Percentiles rank a stretch among this genome's conserved stretches.
Evolutionary conservation across 75 land plant species (phyloP).

Genomic region (Picea sitchensis): DNA sequence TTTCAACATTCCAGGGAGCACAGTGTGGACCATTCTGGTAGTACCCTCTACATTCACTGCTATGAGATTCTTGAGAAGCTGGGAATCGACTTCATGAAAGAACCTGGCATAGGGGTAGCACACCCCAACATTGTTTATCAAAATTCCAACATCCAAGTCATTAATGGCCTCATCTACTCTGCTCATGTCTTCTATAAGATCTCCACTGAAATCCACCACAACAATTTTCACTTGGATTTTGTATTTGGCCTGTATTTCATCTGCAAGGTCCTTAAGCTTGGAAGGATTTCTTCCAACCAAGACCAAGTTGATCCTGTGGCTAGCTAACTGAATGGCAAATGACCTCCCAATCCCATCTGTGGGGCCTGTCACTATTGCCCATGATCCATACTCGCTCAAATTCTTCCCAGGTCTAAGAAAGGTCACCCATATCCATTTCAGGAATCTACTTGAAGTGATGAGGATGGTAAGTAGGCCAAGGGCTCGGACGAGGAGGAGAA

Average conservation of each 20-base stretch:
- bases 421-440: conserved; percentile 46
- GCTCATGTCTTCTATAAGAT: conserved; percentile 37
- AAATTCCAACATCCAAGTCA: conserved; percentile 76
- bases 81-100: conserved; percentile 74
- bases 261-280: conserved; percentile 53
- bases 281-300: conserved; percentile 68
- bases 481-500: neutral
- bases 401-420: conserved; percentile 67
- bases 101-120: conserved; percentile 82
- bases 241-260: conserved; percentile 34
- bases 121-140: conserved; percentile 84
- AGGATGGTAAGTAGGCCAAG: conserved; percentile 33
- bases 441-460: conserved; percentile 6
- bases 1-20: conserved; percentile 59
- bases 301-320: conserved; percentile 61
- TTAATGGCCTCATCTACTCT: conserved; percentile 36
- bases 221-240: conserved; percentile 47
- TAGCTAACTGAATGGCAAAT: conserved; percentile 67
- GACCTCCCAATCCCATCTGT: conserved; percentile 90
- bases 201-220: conserved; percentile 69
- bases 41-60: conserved; percentile 52
- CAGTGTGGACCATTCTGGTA: conserved; percentile 39
- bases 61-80: conserved; percentile 31
- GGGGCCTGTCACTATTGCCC: conserved; percentile 92
- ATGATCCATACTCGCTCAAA: conserved; percentile 67